Conservation (phyloP, 1,139 yeast species). For the Suhomyces ambrosiae region DNA sequence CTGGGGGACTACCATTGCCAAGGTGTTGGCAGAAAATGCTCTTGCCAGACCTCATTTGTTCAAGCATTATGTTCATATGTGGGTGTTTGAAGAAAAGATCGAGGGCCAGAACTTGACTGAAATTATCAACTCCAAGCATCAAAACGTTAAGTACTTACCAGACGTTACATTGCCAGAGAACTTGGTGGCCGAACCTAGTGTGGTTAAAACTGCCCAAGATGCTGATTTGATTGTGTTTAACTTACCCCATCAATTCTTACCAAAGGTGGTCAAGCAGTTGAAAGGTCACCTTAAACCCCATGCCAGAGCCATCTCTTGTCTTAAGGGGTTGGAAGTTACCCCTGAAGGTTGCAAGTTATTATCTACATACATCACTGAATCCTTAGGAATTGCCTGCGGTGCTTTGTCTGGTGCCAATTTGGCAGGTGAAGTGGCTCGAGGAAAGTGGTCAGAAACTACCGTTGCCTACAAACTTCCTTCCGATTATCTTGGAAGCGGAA, state of each 20-base stretch:
- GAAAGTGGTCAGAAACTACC: slow-evolving; percentile 54
- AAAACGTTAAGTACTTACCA: slow-evolving; percentile 50
- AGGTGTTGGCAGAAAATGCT: slow-evolving; percentile 49
- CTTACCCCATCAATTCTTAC: slow-evolving; percentile 52
- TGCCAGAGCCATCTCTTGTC: slow-evolving; percentile 49
- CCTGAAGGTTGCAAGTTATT: slow-evolving; percentile 48
- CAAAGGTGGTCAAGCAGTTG: slow-evolving; percentile 39
- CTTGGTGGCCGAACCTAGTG: slow-evolving; percentile 43
- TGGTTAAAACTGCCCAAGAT: slow-evolving; percentile 41
- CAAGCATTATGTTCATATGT: slow-evolving; percentile 44
- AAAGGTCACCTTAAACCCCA: slow-evolving; percentile 42
- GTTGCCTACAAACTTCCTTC: slow-evolving; percentile 44
- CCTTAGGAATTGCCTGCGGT: slow-evolving; percentile 48
- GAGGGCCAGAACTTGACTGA: slow-evolving; percentile 47
- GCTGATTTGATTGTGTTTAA: slow-evolving; percentile 51
- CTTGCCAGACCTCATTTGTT: slow-evolving; percentile 43
- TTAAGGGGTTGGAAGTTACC: slow-evolving; percentile 51
- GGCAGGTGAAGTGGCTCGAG: slow-evolving; percentile 51
- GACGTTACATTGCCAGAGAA: slow-evolving; percentile 47
- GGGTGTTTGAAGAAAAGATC: slow-evolving; percentile 50
- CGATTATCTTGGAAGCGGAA: slow-evolving; percentile 46
- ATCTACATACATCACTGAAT: slow-evolving; percentile 45
- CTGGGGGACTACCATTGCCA: slow-evolving; percentile 55
- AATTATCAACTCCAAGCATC: slow-evolving; percentile 47
- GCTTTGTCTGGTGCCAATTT: slow-evolving; percentile 53